Conservation (phyloP, 2,329 filamentous ascomycete species). For the Rhinocladiella mackenziei region DNA sequence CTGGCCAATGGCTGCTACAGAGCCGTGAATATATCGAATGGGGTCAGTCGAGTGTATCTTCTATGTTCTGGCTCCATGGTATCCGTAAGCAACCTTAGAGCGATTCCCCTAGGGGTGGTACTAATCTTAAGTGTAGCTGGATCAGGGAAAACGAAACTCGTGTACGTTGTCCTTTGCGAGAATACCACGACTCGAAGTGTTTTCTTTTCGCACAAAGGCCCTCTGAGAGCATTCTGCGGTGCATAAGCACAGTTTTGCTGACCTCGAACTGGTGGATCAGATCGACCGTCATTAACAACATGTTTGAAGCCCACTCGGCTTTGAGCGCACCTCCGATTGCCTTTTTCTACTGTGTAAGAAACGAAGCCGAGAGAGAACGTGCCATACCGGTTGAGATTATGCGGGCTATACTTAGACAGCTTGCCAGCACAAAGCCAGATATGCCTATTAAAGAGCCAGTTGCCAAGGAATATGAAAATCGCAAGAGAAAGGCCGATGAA, state of each 20-base stretch:
- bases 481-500: conserved; percentile 6
- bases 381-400: conserved; percentile 27
- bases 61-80: conserved; percentile 25
- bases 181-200: conserved; percentile 4
- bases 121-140: too few relatives aligned
- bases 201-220: conserved; percentile 1
- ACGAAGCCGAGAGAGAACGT: conserved; percentile 28
- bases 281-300: too few relatives aligned
- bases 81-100: too few relatives aligned
- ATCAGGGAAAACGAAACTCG: conserved; percentile 23
- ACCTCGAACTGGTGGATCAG: too few relatives aligned
- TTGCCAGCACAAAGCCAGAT: conserved; percentile 19
- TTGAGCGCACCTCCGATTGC: too few relatives aligned
- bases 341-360: conserved; percentile 33
- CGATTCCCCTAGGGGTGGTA: too few relatives aligned
- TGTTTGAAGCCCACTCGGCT: too few relatives aligned
- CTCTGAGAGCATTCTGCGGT: too few relatives aligned
- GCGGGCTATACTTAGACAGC: conserved; percentile 27
- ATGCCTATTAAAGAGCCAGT: conserved; percentile 13
- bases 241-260: too few relatives aligned
- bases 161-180: conserved; percentile 17
- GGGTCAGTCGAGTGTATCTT: conserved; percentile 14
- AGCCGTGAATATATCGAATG: conserved; percentile 17
- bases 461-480: conserved; percentile 12
- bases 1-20: conserved; percentile 23